Conservation (phyloP, 2,329 filamentous ascomycete genomes). For the Epichloe uncinata region DNA sequence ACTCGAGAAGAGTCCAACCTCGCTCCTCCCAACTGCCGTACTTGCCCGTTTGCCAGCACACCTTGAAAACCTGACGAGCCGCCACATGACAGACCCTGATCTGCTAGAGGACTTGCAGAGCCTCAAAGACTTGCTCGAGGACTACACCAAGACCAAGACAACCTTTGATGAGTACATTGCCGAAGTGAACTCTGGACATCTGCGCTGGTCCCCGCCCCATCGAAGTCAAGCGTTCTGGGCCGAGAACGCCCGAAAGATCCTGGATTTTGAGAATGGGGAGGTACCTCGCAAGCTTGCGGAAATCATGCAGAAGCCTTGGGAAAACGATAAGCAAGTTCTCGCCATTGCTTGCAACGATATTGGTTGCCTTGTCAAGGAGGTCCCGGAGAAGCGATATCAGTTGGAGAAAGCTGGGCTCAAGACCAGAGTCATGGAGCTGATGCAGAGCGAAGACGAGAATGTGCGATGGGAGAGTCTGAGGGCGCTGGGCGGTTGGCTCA, state of each 20-base stretch:
- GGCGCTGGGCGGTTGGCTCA: conserved; percentile 56
- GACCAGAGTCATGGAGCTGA: conserved; percentile 80
- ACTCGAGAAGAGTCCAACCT: conserved; percentile 53
- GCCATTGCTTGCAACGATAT: conserved; percentile 91
- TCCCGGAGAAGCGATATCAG: conserved; percentile 67
- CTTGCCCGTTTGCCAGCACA: conserved; percentile 65
- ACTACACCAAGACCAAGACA: conserved; percentile 56
- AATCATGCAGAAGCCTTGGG: conserved; percentile 62
- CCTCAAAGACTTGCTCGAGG: conserved; percentile 50
- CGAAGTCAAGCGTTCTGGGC: conserved; percentile 79
- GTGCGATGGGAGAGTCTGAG: conserved; percentile 88
- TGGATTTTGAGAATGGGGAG: conserved; percentile 70
- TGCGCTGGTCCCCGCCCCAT: conserved; percentile 88
- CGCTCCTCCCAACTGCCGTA: conserved; percentile 70
- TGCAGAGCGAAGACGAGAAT: conserved; percentile 77
- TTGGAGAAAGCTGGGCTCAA: conserved; percentile 80
- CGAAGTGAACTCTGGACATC: conserved; percentile 73
- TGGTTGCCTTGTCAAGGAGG: conserved; percentile 76
- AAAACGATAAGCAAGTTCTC: conserved; percentile 74
- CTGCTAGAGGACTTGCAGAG: conserved; percentile 47
- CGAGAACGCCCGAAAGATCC: conserved; percentile 76
- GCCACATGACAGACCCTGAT: conserved; percentile 52
- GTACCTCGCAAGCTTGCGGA: conserved; percentile 72
- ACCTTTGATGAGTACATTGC: conserved; percentile 84
- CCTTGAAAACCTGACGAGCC: conserved; percentile 47